Percentiles rank a stretch among this genome's conserved stretches.
phyloP scores from a whole-genome alignment of 163 green algal genomes.

The Scenedesmus sp. region DNA sequence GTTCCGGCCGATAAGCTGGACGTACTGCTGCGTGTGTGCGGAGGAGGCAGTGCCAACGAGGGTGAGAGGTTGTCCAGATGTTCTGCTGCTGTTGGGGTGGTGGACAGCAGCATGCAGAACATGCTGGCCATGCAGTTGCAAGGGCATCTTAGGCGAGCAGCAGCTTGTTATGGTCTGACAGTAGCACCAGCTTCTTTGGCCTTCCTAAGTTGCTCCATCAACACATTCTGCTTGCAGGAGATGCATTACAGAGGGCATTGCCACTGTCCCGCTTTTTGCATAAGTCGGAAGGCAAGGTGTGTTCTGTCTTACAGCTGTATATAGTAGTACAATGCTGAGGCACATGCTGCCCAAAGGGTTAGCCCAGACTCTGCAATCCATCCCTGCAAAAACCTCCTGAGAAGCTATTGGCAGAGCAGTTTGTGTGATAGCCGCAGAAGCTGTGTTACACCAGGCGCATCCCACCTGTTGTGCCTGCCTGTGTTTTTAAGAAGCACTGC shows the following conservation, averaged over 20 bases:
- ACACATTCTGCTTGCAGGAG: constrained; percentile 15
- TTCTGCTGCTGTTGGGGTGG: not conserved
- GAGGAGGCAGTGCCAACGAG: not conserved
- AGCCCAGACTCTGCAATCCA: not conserved
- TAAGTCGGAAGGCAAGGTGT: constrained; percentile 28
- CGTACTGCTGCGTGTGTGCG: constrained; percentile 35
- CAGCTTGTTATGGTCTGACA: not conserved
- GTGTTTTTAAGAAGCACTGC: not conserved
- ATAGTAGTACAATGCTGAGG: not conserved
- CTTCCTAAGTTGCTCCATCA: not conserved
- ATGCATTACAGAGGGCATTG: constrained; percentile 15
- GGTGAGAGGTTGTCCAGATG: not conserved
- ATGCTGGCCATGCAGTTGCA: not conserved
- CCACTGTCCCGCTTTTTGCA: constrained; percentile 29
- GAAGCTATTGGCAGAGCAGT: not conserved
- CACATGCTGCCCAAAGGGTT: not conserved
- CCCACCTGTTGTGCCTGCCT: not conserved
- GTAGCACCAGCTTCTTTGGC: not conserved
- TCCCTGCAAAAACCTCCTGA: too few species aligned
- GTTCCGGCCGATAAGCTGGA: constrained; percentile 44
- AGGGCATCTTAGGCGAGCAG: not conserved
- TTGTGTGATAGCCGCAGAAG: not conserved
- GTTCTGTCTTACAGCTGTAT: not conserved
- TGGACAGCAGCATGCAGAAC: not conserved
- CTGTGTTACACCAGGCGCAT: not conserved